Conservation (phyloP, 768 basidiomycete genomes). For the Pleurotus tuber-regium region DNA sequence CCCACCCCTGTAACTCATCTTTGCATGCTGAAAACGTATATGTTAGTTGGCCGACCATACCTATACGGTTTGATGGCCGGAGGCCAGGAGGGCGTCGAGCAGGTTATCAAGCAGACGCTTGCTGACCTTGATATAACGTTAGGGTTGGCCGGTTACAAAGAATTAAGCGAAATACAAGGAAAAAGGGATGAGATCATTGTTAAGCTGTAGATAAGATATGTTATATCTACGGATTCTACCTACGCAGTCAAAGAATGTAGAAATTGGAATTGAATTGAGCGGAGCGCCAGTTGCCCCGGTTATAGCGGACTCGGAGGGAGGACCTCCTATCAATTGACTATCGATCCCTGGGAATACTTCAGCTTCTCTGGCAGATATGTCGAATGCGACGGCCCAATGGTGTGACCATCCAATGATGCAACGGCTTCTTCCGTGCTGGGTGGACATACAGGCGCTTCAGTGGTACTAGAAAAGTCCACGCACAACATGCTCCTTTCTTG, state of each 20-base stretch:
- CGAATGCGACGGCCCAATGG: too few species aligned
- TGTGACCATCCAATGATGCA: background rate
- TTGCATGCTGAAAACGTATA: background rate
- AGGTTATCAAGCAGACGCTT: conserved; percentile 64
- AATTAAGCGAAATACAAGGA: conserved; percentile 59
- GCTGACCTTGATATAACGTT: conserved; percentile 68
- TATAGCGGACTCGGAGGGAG: background rate
- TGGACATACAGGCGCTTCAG: background rate
- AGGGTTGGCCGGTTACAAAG: conserved; percentile 58
- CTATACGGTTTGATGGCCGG: conserved; percentile 70
- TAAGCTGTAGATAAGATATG: conserved; percentile 44
- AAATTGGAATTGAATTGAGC: too few species aligned
- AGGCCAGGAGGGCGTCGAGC: conserved; percentile 73
- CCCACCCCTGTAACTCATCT: background rate
- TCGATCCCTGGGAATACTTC: too few species aligned
- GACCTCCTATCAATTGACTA: too few species aligned
- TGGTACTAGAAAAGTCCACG: background rate
- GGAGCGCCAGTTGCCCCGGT: too few species aligned
- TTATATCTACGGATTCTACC: conserved; percentile 13
- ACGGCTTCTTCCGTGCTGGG: background rate
- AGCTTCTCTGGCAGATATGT: too few species aligned
- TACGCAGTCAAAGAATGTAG: too few species aligned
- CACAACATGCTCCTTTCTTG: too few species aligned
- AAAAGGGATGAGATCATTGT: conserved; percentile 50
- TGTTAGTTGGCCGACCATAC: conserved; percentile 67